Conservation (phyloP, 1,139 yeast genomes). For the Hemisphaericaspora xylofermentans region DNA sequence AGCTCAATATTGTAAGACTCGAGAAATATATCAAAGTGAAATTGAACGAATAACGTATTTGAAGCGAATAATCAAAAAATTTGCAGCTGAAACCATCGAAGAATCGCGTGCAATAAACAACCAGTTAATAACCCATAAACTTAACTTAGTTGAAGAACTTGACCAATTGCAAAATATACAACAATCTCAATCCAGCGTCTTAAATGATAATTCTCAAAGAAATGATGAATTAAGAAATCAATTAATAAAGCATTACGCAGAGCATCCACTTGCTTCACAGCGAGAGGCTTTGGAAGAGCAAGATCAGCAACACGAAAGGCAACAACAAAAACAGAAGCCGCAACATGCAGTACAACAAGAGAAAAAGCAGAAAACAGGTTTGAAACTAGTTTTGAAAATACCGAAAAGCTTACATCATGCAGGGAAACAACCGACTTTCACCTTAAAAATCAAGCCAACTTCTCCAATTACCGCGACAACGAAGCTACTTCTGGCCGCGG, state of each 20-base stretch:
- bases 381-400: constrained; percentile 31
- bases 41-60: constrained; percentile 8
- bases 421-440: neutral
- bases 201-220: constrained; percentile 14
- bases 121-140: constrained; percentile 34
- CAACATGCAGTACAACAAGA: constrained; percentile 17
- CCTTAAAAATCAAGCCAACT: constrained; percentile 6
- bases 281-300: constrained; percentile 40
- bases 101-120: constrained; percentile 36
- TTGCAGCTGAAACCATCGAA: constrained; percentile 29
- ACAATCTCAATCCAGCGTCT: constrained; percentile 13
- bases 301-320: constrained; percentile 35
- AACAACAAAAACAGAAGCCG: constrained; percentile 27
- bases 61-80: constrained; percentile 10
- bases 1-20: constrained; percentile 4
- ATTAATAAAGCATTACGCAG: constrained; percentile 34
- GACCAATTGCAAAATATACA: constrained; percentile 26
- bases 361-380: constrained; percentile 18
- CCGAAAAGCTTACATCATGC: constrained; percentile 15
- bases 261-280: constrained; percentile 40
- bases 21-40: constrained; percentile 1
- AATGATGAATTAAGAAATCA: constrained; percentile 29
- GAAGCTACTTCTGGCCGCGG: constrained; percentile 3
- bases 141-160: constrained; percentile 30
- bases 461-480: constrained; percentile 1